phyloP scores from a whole-genome alignment of 2,329 filamentous ascomycete genomes.

The Blumeria graminis region DNA sequence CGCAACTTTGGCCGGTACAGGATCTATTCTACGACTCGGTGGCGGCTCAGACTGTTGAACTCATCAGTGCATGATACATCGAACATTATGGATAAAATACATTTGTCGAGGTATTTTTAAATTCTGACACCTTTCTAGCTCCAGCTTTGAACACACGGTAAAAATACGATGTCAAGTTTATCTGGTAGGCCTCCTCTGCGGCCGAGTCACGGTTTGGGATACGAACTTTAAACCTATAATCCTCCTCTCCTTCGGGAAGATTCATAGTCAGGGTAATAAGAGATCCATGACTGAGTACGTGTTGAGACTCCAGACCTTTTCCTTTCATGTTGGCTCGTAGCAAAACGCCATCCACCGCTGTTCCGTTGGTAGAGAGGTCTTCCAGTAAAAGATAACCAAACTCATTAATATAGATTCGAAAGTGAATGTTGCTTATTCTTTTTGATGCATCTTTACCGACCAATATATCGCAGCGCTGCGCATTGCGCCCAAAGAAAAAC shows the following conservation, averaged over 20 bases:
- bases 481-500: constrained; percentile 70
- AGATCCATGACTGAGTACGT: constrained; percentile 14
- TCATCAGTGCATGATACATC: no score
- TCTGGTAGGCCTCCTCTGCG: constrained; percentile 38
- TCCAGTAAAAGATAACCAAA: constrained; percentile 75
- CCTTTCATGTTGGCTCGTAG: constrained; percentile 29
- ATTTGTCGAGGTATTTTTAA: no score
- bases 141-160: constrained; percentile 5
- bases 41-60: constrained; percentile 9
- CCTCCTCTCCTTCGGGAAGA: constrained; percentile 19
- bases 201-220: constrained; percentile 52
- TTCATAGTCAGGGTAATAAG: constrained; percentile 14
- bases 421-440: constrained; percentile 83
- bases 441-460: constrained; percentile 39
- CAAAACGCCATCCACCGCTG: constrained; percentile 51
- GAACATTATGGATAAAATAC: no score
- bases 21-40: constrained; percentile 3
- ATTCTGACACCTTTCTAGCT: constrained; percentile 3
- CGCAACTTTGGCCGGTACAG: not conserved
- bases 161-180: constrained; percentile 48
- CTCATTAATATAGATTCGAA: constrained; percentile 77
- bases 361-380: constrained; percentile 90
- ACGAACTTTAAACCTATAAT: constrained; percentile 62
- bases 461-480: constrained; percentile 43
- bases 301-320: constrained; percentile 17